Evolutionary conservation across 1,139 yeast genomes (phyloP), one percentile per base, ranked within the genome.

Genomic region (Hyphopichia wangnamkhiaoensis): DNA sequence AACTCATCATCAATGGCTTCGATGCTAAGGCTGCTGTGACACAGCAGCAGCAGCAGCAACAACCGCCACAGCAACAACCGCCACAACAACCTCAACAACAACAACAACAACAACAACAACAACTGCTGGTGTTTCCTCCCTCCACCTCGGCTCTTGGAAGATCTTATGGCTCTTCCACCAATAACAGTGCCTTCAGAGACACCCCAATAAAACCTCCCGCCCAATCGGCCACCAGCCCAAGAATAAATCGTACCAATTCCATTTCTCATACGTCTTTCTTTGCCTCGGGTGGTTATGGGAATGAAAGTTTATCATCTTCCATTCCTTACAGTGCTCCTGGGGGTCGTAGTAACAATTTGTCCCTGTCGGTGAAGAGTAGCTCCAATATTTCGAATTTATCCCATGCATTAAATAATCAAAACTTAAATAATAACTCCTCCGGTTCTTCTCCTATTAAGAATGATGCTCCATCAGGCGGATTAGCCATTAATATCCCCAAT

Each of bases 241-340:
- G 77, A 33, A 61, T 69, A 35, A 65, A 63, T 33, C 59, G 74
- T 28, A 70, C 74, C 34, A 71, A 73, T 41, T 73, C 77, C 18
- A 61, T 69, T 24, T 61, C 77, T 4, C 76, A 70, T 49, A 61
- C 74, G 23, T 64, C 71, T 19, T 68, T 70, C 41, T 54, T 63
- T 39, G 60, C 64, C 39, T 49, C 53, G 14, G 62, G 61, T 7
- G 68, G 68, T 28, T 61, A 62, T 40, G 63, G 63, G n/a, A 57
- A 59, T 28, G 76, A 72, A 43, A 74, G 83, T 39, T 65, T 82
- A 46, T 78, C 87, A 10, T 68, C 80, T 16, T 74, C 80, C 36
- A 84, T 84, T 38, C 93, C 93, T 0, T 84, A 82, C 57, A 72
- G 84, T 6, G 90, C 83, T 2, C 93, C 93, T 1, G 84, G 84